Conservation (phyloP, 306 rosid genomes). For the Crotalaria pallida region DNA sequence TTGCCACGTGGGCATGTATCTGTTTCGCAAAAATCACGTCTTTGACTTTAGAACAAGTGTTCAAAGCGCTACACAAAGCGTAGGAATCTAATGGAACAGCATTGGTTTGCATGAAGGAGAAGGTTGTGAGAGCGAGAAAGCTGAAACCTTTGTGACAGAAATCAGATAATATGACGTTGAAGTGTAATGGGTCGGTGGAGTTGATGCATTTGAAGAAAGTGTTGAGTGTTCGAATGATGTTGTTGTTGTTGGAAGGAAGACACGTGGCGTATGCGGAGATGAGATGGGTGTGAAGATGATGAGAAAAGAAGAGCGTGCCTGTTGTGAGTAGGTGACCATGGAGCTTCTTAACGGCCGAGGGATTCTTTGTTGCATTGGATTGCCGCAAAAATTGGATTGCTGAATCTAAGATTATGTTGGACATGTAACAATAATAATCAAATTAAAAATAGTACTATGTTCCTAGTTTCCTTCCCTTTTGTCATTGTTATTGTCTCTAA, state of each 20-base stretch:
- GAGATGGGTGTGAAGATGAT: conserved; percentile 39
- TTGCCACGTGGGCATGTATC: conserved; percentile 45
- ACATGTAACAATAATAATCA: conserved; percentile 30
- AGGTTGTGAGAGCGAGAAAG: conserved; percentile 37
- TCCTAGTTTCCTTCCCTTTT: not conserved
- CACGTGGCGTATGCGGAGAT: conserved; percentile 35
- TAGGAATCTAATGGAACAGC: conserved; percentile 53
- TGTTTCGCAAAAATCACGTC: conserved; percentile 39
- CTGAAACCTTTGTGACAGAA: conserved; percentile 42
- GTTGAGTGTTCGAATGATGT: conserved; percentile 15
- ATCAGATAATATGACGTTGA: conserved; percentile 44
- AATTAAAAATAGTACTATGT: not conserved
- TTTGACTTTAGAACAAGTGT: conserved; percentile 43
- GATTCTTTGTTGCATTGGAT: conserved; percentile 31
- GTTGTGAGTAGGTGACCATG: conserved; percentile 50
- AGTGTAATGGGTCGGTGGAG: conserved; percentile 40
- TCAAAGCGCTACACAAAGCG: conserved; percentile 58
- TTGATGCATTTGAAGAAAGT: conserved; percentile 54
- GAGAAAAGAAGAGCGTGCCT: conserved; percentile 39
- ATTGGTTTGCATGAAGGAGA: conserved; percentile 63
- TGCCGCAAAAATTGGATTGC: conserved; percentile 32
- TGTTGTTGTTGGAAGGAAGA: conserved; percentile 18
- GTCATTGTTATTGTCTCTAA: not conserved
- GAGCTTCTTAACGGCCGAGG: conserved; percentile 40
- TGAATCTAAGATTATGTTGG: conserved; percentile 16